These are phyloP conservation scores for Ceratobasidium sp. DNA, from an alignment of 1,284 basidiomycete genomes.

Conservation along the genomic window DNA sequence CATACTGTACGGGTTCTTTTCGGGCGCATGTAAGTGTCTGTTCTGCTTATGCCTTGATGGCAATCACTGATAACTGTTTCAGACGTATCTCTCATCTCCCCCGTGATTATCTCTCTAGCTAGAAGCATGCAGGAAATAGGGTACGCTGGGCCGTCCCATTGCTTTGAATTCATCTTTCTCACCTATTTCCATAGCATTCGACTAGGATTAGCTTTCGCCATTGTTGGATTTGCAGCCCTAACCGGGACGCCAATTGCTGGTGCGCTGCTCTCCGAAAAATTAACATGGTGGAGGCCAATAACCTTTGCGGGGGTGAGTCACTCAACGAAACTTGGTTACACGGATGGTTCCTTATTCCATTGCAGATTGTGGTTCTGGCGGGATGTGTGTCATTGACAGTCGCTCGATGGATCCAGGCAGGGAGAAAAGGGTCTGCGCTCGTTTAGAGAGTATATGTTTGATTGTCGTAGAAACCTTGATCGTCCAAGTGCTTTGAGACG, in stretches of 20 bases:
- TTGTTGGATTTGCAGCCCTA: slow-evolving; percentile 32
- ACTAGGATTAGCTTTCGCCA: slow-evolving; percentile 33
- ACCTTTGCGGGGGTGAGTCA: slow-evolving; percentile 35
- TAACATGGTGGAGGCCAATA: slow-evolving; percentile 36
- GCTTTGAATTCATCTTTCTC: not conserved
- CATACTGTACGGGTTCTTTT: slow-evolving; percentile 41
- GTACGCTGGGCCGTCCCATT: slow-evolving; percentile 7
- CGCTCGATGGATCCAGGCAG: slow-evolving; percentile 14
- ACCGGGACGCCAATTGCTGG: slow-evolving; percentile 37
- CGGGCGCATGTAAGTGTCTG: slow-evolving; percentile 36
- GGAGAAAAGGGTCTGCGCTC: slow-evolving; percentile 14
- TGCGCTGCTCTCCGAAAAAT: slow-evolving; percentile 24
- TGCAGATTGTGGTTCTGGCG: slow-evolving; percentile 13
- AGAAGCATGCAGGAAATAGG: slow-evolving; percentile 37
- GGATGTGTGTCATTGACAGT: not conserved
- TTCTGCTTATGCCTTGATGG: not conserved
- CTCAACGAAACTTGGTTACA: not conserved
- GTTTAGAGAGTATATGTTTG: no score
- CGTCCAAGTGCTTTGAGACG: not conserved
- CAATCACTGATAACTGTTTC: not conserved
- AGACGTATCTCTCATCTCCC: slow-evolving; percentile 36
- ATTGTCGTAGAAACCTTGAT: no score
- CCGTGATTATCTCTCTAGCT: slow-evolving; percentile 21
- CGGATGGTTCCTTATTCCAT: not conserved
- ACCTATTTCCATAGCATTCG: slow-evolving; percentile 11